Percentiles rank a stretch among this genome's conserved stretches.
Conservation (phyloP, 2,329 filamentous ascomycete genomes). For the Phoma sp. region DNA sequence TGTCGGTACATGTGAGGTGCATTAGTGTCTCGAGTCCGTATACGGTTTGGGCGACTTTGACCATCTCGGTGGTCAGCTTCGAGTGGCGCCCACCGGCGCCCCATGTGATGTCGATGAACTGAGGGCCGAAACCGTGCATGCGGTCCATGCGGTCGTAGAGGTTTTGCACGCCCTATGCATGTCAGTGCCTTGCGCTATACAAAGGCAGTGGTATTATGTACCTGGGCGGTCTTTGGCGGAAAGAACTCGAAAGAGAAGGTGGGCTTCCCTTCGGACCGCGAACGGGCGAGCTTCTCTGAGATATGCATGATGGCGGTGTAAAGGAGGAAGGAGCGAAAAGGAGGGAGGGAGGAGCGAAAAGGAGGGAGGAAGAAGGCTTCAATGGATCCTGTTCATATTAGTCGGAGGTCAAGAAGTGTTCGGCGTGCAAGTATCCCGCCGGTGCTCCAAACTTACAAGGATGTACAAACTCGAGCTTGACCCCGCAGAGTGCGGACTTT, state of each 20-base stretch:
- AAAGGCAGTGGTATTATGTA: slow-evolving; percentile 28
- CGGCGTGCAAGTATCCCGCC: slow-evolving; percentile 28
- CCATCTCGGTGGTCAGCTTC: slow-evolving; percentile 96
- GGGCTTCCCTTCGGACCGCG: slow-evolving; percentile 78
- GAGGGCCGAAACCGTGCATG: slow-evolving; percentile 92
- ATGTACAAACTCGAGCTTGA: slow-evolving; percentile 11
- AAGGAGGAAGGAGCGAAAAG: slow-evolving; percentile 5
- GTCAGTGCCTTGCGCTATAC: slow-evolving; percentile 19
- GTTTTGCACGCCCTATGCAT: slow-evolving; percentile 82
- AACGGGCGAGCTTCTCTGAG: slow-evolving; percentile 85
- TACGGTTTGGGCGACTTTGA: slow-evolving; percentile 90
- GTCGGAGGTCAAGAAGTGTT: slow-evolving; percentile 1
- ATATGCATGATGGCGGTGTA: slow-evolving; percentile 79
- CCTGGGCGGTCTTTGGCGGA: slow-evolving; percentile 91
- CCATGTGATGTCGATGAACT: slow-evolving; percentile 99
- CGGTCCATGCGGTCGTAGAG: slow-evolving; percentile 99
- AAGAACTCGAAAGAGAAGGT: slow-evolving; percentile 99
- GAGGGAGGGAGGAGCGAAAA: slow-evolving; percentile 1
- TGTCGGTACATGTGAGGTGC: slow-evolving; percentile 98
- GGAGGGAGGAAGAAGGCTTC: slow-evolving; percentile 2
- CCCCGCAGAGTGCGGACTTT: slow-evolving; percentile 21
- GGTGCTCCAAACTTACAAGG: slow-evolving; percentile 32
- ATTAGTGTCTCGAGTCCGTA: slow-evolving; percentile 98
- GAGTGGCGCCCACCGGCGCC: slow-evolving; percentile 92
- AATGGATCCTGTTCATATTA: slow-evolving; percentile 9